Percentiles rank a stretch among this genome's conserved stretches.
Evolutionary conservation across 2,329 filamentous ascomycete genomes (phyloP).

Genomic region (Chalaropsis ovoidea): DNA sequence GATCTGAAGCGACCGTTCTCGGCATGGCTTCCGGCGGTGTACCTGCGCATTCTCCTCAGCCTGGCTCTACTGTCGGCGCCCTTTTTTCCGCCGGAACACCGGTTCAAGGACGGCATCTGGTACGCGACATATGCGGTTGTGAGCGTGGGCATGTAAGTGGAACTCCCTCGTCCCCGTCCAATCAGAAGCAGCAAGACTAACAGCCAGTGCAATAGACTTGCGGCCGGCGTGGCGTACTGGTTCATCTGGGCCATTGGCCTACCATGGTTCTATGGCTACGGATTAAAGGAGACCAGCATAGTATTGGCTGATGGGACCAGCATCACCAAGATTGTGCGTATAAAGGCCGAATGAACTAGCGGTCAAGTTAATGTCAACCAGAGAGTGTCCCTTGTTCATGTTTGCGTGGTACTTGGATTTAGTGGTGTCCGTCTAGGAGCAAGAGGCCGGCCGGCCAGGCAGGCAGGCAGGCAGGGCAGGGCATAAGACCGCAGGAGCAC

Average conservation of each 20-base stretch:
- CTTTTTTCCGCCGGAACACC: slow-evolving; percentile 49
- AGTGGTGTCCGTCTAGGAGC: neutral
- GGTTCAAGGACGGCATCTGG: slow-evolving; percentile 38
- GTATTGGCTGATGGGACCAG: slow-evolving; percentile 56
- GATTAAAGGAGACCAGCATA: slow-evolving; percentile 50
- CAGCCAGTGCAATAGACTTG: slow-evolving; percentile 36
- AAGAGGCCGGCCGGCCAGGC: neutral
- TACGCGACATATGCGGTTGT: slow-evolving; percentile 47
- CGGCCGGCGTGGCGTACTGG: slow-evolving; percentile 56
- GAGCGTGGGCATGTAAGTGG: slow-evolving; percentile 43
- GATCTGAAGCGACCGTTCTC: slow-evolving; percentile 54
- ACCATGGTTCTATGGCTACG: slow-evolving; percentile 50
- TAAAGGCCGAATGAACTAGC: slow-evolving; percentile 14
- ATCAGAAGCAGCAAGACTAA: slow-evolving; percentile 8
- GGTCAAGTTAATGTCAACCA: neutral
- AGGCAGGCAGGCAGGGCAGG: no score
- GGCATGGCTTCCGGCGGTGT: slow-evolving; percentile 52
- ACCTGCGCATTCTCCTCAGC: slow-evolving; percentile 45
- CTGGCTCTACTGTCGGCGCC: slow-evolving; percentile 49
- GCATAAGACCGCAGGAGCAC: neutral
- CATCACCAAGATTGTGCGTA: slow-evolving; percentile 47
- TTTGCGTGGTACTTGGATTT: neutral
- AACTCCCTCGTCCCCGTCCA: neutral
- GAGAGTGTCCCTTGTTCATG: neutral
- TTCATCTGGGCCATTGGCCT: slow-evolving; percentile 53